Evolutionary conservation across 108 stramenopile species (phyloP).

Genomic region (Cyclotella distinguenda): DNA sequence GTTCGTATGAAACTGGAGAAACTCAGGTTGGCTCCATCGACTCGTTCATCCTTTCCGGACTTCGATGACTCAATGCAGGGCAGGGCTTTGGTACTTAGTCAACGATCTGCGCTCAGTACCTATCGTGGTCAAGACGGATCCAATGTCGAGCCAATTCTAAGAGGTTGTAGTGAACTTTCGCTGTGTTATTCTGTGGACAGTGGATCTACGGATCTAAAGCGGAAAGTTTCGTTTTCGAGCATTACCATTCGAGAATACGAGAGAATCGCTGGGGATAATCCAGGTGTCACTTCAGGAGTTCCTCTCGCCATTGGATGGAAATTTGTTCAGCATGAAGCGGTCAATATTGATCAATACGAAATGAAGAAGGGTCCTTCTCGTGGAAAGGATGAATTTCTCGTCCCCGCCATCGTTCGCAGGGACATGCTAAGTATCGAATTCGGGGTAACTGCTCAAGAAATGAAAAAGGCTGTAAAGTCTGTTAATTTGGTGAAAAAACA

Average conservation of each 20-base stretch:
- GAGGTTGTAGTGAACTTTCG: not conserved
- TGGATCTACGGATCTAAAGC: no score
- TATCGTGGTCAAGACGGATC: constrained; percentile 39
- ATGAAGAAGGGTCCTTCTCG: constrained; percentile 40
- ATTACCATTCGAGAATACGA: constrained; percentile 52
- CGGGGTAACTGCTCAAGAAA: constrained; percentile 23
- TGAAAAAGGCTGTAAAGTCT: constrained; percentile 31
- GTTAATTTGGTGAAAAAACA: constrained; percentile 37
- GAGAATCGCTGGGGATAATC: constrained; percentile 51
- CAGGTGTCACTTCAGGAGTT: constrained; percentile 47
- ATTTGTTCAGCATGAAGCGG: constrained; percentile 28
- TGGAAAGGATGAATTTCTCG: constrained; percentile 48
- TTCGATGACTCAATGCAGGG: constrained; percentile 32
- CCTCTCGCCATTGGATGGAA: constrained; percentile 52
- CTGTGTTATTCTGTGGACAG: not conserved
- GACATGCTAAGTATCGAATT: constrained; percentile 43
- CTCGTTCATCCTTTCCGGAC: not conserved
- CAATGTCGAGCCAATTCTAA: constrained; percentile 11
- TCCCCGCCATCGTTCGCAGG: constrained; percentile 32
- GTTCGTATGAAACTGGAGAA: constrained; percentile 24
- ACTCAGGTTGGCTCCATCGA: constrained; percentile 12
- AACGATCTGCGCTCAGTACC: constrained; percentile 5
- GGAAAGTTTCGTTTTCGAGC: constrained; percentile 13
- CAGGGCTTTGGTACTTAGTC: constrained; percentile 3
- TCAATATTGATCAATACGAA: constrained; percentile 42